Evolutionary conservation across 139 green algal species (phyloP).

Genomic region (Diplosphaera chodatii): DNA sequence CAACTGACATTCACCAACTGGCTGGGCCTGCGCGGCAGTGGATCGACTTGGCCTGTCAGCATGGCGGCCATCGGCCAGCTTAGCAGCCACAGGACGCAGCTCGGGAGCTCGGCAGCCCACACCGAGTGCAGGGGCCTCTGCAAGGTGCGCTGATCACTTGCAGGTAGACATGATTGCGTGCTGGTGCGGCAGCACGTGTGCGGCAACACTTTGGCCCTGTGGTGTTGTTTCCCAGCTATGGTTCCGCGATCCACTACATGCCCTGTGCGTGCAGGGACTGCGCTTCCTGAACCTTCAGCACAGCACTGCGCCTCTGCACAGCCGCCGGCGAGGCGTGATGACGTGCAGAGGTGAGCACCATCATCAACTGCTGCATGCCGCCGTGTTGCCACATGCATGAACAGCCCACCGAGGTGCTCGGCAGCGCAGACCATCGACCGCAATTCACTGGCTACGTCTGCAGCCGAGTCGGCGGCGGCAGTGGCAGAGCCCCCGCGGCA

Average conservation of each 20-base stretch:
- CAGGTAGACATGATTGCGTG: background rate
- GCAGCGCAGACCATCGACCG: too few relatives aligned
- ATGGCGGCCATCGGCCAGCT: background rate
- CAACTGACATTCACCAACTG: too few relatives aligned
- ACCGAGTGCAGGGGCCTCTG: background rate
- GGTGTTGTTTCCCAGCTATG: too few relatives aligned
- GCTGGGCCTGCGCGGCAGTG: too few relatives aligned
- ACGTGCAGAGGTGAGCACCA: background rate
- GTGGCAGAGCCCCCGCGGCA: background rate
- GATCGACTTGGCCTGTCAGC: background rate
- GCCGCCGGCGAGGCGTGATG: background rate
- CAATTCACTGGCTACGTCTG: background rate
- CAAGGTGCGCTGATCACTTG: background rate
- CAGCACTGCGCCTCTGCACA: background rate
- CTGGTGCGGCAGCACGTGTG: too few relatives aligned
- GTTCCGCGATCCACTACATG: too few relatives aligned
- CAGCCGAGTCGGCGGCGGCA: background rate
- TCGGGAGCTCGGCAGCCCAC: background rate
- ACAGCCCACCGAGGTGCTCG: too few relatives aligned
- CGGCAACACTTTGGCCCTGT: too few relatives aligned
- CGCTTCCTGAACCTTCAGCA: background rate
- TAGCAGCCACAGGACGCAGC: background rate
- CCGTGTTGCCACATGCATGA: background rate
- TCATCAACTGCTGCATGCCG: background rate
- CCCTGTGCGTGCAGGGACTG: background rate